Evolutionary conservation across 2,329 filamentous ascomycete species (phyloP).

Genomic region (Cladosporium sp.): DNA sequence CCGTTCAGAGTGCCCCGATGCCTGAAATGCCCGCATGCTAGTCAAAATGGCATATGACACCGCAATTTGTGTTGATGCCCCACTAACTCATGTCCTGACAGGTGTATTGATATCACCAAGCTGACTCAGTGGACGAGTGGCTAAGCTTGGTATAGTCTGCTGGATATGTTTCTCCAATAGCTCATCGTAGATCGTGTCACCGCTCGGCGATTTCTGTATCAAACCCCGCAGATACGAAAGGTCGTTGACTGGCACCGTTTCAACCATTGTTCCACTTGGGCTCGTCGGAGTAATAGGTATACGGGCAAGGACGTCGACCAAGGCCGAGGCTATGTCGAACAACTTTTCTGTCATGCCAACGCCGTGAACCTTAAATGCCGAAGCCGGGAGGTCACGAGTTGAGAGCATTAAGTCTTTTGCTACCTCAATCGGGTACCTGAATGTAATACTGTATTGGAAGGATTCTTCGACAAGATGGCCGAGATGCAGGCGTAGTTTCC

Average conservation of each 20-base stretch:
- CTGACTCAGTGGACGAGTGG: neutral
- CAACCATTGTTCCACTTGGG: neutral
- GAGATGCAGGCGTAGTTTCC: slow-evolving; percentile 2
- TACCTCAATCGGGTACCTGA: slow-evolving; percentile 4
- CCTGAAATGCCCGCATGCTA: too few relatives aligned
- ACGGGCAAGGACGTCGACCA: slow-evolving; percentile 4
- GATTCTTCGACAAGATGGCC: slow-evolving; percentile 10
- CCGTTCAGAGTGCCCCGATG: too few relatives aligned
- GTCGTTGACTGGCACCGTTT: slow-evolving; percentile 1
- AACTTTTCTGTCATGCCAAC: slow-evolving; percentile 39
- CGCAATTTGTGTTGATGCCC: too few relatives aligned
- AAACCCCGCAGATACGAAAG: slow-evolving; percentile 2
- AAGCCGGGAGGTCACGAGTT: neutral
- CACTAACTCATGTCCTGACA: too few relatives aligned
- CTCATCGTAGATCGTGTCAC: slow-evolving; percentile 8
- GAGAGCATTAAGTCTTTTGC: slow-evolving; percentile 11
- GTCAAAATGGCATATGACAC: too few relatives aligned
- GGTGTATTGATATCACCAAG: too few relatives aligned
- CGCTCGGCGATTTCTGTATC: slow-evolving; percentile 4
- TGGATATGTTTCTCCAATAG: slow-evolving; percentile 7
- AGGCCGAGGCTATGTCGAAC: slow-evolving; percentile 32
- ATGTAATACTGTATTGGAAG: slow-evolving; percentile 6
- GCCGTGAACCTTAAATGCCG: slow-evolving; percentile 33
- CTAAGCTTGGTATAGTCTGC: slow-evolving; percentile 3
- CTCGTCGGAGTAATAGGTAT: slow-evolving; percentile 2